Evolutionary conservation across 768 basidiomycete species (phyloP).

Genomic region (Boletellus emodensis): DNA sequence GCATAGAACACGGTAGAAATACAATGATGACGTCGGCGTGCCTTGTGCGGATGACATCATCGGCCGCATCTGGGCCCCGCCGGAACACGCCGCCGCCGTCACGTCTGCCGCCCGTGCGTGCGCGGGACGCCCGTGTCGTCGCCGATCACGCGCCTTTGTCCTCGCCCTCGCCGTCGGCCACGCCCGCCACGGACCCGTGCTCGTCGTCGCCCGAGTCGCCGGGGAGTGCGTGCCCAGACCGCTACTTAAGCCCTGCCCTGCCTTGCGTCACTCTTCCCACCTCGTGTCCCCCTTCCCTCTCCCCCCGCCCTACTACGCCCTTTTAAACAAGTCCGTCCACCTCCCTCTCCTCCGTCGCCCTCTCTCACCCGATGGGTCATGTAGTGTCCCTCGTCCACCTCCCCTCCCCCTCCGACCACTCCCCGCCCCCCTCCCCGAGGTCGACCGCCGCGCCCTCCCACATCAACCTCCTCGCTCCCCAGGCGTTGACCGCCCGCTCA

Average conservation of each 20-base stretch:
- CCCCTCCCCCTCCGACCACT: too few species aligned
- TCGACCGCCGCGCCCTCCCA: too few species aligned
- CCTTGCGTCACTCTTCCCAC: too few species aligned
- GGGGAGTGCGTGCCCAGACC: not conserved
- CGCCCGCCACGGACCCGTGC: slow-evolving; percentile 13
- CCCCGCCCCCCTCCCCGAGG: slow-evolving; percentile 5
- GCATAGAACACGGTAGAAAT: slow-evolving; percentile 2
- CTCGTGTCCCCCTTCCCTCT: too few species aligned
- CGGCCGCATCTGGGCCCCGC: slow-evolving; percentile 22
- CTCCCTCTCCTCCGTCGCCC: not conserved
- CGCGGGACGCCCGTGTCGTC: slow-evolving; percentile 12
- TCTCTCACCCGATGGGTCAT: slow-evolving; percentile 26
- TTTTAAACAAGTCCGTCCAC: slow-evolving; percentile 26
- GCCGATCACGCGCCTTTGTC: slow-evolving; percentile 17
- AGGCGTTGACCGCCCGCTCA: too few species aligned
- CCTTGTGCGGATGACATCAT: slow-evolving; percentile 27
- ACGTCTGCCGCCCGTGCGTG: slow-evolving; percentile 12
- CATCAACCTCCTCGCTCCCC: too few species aligned
- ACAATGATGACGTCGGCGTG: slow-evolving; percentile 24
- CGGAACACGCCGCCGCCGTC: slow-evolving; percentile 21
- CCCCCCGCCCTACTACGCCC: not conserved
- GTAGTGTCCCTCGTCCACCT: slow-evolving; percentile 30
- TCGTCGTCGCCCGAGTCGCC: not conserved
- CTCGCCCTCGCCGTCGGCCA: slow-evolving; percentile 15
- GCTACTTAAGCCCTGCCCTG: too few species aligned